These are phyloP conservation scores for Forsythia suspensa DNA, from an alignment of 257 asterid genomes.

Conservation along the genomic window DNA sequence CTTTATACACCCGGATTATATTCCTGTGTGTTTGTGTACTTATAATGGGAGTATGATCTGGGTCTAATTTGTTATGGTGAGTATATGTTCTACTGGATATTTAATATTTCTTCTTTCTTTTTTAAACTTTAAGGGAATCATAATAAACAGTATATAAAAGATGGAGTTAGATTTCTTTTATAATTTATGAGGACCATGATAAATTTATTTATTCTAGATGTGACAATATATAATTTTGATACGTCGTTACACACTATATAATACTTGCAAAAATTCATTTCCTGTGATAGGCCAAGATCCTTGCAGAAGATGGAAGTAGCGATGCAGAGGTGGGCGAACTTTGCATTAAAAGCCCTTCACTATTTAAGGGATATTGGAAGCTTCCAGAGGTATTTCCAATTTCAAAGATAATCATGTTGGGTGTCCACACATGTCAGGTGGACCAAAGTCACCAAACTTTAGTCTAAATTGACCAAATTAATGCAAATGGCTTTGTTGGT, in stretches of 20 bases:
- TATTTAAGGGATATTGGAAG: slow-evolving; percentile 92
- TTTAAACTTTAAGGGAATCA: neutral
- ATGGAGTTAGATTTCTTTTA: too few species aligned
- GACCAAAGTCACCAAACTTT: too few species aligned
- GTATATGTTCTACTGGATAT: neutral
- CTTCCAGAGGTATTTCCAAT: slow-evolving; percentile 65
- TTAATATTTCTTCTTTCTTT: neutral
- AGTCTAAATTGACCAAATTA: too few species aligned
- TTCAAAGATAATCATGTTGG: too few species aligned
- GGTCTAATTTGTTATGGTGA: neutral
- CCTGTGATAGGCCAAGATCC: slow-evolving; percentile 69
- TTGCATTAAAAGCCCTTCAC: slow-evolving; percentile 83
- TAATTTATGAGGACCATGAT: neutral
- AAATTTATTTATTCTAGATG: neutral
- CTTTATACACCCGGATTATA: neutral
- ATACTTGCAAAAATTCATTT: slow-evolving; percentile 19
- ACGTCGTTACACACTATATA: neutral
- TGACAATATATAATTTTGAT: neutral
- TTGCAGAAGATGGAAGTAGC: slow-evolving; percentile 59
- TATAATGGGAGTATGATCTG: too few species aligned
- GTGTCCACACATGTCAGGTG: too few species aligned
- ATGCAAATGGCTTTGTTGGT: too few species aligned
- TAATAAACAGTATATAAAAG: neutral
- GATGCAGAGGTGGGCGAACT: slow-evolving; percentile 81
- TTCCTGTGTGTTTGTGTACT: neutral